Conservation (phyloP, 2,329 filamentous ascomycete species). For the Cercospora sesami region DNA sequence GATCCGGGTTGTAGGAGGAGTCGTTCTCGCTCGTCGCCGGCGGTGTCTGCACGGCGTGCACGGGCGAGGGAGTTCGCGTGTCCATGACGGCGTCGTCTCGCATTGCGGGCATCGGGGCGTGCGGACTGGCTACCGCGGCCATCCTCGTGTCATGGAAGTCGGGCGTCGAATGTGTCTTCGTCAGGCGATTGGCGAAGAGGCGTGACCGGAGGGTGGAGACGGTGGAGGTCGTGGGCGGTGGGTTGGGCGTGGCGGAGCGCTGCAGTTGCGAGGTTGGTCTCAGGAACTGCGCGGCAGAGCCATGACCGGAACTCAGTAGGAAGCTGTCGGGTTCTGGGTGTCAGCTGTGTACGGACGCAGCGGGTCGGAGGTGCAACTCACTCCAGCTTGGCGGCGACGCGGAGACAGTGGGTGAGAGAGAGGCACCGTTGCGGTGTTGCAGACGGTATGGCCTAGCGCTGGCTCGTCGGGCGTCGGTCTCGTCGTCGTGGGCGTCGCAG, state of each 20-base stretch:
- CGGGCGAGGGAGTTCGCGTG: slow-evolving; percentile 46
- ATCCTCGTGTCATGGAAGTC: slow-evolving; percentile 28
- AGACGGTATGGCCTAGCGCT: neutral
- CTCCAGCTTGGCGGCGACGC: slow-evolving; percentile 11
- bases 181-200: slow-evolving; percentile 25
- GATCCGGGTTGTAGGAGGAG: slow-evolving; percentile 54
- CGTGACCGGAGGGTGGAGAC: slow-evolving; percentile 22
- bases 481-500: neutral
- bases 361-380: neutral
- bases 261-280: slow-evolving; percentile 6
- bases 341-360: neutral
- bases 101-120: slow-evolving; percentile 16
- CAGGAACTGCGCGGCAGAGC: slow-evolving; percentile 2
- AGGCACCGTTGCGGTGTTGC: neutral
- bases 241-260: slow-evolving; percentile 3
- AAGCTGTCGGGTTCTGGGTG: neutral
- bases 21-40: slow-evolving; percentile 13
- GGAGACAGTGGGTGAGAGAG: neutral
- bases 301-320: slow-evolving; percentile 4
- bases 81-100: slow-evolving; percentile 40
- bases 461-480: neutral
- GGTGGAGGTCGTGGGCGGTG: slow-evolving; percentile 2
- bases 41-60: slow-evolving; percentile 16
- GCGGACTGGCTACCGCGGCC: slow-evolving; percentile 27
- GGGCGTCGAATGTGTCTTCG: slow-evolving; percentile 29